Base-by-base conservation (phyloP, 176 grass and related monocot species). In the Oryza coarctata region DNA sequence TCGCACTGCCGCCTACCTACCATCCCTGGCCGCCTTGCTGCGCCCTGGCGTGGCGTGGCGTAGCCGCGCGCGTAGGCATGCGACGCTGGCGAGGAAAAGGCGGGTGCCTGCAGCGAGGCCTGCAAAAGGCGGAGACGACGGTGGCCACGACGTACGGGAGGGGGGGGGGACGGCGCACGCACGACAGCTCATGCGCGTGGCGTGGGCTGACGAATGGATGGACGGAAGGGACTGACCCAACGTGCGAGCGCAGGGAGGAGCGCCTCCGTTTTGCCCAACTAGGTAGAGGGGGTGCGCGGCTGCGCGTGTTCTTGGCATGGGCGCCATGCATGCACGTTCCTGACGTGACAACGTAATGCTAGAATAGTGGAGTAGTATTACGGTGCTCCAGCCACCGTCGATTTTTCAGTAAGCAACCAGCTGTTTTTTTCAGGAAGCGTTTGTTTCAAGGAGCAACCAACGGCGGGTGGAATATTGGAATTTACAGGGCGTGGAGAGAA, bases 301-400 rank as follows among this genome's bases (percentile, higher is more conserved):
- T 33, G 80, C 71, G 61, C 34, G 73, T 29, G 64, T 25, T 29
- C 44, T 17, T 52, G 73, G 36, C 55, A 83, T 77, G 63, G 78
- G 79, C 85, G 73, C 30, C 80, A 77, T 71, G 79, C 86, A 77
- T 64, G 79, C 79, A 71, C 47, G 65, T 27, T 81, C 44, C 64
- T 18, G 38, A 40, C 20, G 22, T 20, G 40, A 25, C 75, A 1
- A 72, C 52, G 52, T 2, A 43, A 72, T 34, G 68, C 68, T 12
- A 82, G 49, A 8, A 45, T 45, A 14, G 43, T 15, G 44, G 6
- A 20, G 49, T 22, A 55, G 12, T 55, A 22, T 0, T 58, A n/a
- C 55, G 22, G 22, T n/a, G 20, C 47, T 18, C 47, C 47, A 18
- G 47, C 14, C 15, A 50, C 15, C 47, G 47, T 50, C 6, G 15